Conservation (phyloP, 192 early-diverging fungal species). For the Backusella westeae region DNA sequence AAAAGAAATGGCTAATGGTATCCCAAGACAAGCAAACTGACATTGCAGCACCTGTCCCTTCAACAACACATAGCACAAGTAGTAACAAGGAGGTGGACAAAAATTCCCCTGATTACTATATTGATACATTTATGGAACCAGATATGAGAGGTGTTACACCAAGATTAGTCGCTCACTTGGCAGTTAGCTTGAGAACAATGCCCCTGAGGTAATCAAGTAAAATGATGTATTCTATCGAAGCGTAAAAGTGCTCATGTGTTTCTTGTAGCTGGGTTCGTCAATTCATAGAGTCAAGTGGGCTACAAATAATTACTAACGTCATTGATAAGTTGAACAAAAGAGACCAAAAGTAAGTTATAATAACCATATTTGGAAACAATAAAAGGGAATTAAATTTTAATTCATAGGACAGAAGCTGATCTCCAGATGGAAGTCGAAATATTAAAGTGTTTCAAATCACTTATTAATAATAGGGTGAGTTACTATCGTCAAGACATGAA, state of each 20-base stretch:
- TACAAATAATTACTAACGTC: constrained; percentile 68
- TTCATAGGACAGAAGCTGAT: constrained; percentile 63
- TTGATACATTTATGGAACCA: constrained; percentile 50
- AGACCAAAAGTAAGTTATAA: constrained; percentile 46
- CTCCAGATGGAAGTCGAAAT: constrained; percentile 80
- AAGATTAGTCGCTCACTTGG: constrained; percentile 46
- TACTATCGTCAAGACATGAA: not conserved
- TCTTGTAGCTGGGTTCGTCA: constrained; percentile 65
- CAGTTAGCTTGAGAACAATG: constrained; percentile 54
- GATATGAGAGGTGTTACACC: constrained; percentile 49
- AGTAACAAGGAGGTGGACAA: constrained; percentile 41
- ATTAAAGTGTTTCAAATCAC: constrained; percentile 73
- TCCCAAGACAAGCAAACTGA: constrained; percentile 49
- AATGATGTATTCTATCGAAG: not conserved
- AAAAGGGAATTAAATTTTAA: not conserved
- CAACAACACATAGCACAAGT: constrained; percentile 10
- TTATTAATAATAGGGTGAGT: constrained; percentile 62
- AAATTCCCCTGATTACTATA: constrained; percentile 55
- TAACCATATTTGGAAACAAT: not conserved
- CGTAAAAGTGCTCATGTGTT: not conserved
- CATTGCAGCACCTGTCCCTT: constrained; percentile 22
- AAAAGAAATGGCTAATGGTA: constrained; percentile 61
- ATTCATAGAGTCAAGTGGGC: constrained; percentile 76
- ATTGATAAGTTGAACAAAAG: constrained; percentile 61
- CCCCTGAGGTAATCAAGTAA: constrained; percentile 43